Conservation (phyloP, 2,329 filamentous ascomycete genomes). For the Aureobasidium sp. region DNA sequence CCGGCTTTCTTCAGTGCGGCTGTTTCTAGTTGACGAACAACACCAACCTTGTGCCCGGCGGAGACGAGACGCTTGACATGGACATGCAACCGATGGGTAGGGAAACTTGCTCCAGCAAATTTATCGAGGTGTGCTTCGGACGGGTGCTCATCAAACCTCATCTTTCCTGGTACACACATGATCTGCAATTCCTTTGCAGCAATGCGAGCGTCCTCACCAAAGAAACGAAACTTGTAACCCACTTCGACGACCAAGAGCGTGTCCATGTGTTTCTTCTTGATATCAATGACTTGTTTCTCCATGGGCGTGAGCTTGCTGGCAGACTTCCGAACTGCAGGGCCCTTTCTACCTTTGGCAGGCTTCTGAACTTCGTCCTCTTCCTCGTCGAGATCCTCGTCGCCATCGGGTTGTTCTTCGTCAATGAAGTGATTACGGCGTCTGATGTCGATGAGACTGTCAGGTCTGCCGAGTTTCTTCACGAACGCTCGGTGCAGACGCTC, state of each 20-base stretch:
- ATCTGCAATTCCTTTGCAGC: slow-evolving; percentile 90
- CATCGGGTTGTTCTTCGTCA: slow-evolving; percentile 48
- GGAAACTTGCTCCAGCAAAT: slow-evolving; percentile 94
- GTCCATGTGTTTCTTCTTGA: slow-evolving; percentile 86
- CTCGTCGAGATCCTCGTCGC: slow-evolving; percentile 52
- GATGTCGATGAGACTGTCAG: slow-evolving; percentile 68
- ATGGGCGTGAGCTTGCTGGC: slow-evolving; percentile 86
- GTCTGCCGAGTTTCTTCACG: slow-evolving; percentile 80
- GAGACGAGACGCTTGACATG: slow-evolving; percentile 89
- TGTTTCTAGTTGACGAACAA: slow-evolving; percentile 90
- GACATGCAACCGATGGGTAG: slow-evolving; percentile 81
- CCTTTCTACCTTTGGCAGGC: slow-evolving; percentile 42
- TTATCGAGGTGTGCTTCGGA: slow-evolving; percentile 88
- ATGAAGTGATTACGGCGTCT: slow-evolving; percentile 53
- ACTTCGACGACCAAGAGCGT: slow-evolving; percentile 89
- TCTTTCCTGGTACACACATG: slow-evolving; percentile 92
- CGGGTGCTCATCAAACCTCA: slow-evolving; percentile 86
- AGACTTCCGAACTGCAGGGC: slow-evolving; percentile 57
- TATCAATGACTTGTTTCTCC: slow-evolving; percentile 87
- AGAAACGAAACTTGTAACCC: slow-evolving; percentile 96
- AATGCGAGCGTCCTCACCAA: slow-evolving; percentile 84
- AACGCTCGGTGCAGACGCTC: slow-evolving; percentile 75
- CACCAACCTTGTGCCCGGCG: slow-evolving; percentile 91
- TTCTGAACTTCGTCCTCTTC: slow-evolving; percentile 46
- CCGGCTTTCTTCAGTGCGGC: slow-evolving; percentile 92